Conservation (phyloP, 179 eudicot species). For the Vitellaria paradoxa region DNA sequence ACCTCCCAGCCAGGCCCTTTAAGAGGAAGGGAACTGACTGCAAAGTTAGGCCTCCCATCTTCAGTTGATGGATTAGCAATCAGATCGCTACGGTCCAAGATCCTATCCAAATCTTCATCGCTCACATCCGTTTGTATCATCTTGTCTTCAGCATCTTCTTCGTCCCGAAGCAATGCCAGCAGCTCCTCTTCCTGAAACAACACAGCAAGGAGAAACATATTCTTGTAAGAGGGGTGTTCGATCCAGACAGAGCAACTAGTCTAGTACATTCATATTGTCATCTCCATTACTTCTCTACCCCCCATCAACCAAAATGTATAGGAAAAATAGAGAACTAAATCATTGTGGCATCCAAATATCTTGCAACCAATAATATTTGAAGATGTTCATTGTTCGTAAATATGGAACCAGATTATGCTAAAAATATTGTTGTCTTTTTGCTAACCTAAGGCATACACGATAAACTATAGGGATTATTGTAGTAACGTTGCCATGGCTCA, state of each 20-base stretch:
- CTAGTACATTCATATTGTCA: not conserved
- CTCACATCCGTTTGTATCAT: constrained; percentile 82
- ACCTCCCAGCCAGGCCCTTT: constrained; percentile 99
- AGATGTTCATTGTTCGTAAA: not conserved
- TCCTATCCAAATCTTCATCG: constrained; percentile 72
- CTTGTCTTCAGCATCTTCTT: constrained; percentile 78
- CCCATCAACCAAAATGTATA: not conserved
- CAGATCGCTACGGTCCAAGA: constrained; percentile 81
- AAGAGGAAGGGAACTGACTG: constrained; percentile 47
- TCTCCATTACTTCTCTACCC: not conserved
- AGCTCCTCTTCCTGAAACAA: constrained; percentile 78
- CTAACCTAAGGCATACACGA: too few relatives aligned
- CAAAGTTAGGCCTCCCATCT: constrained; percentile 23
- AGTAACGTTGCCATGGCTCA: too few relatives aligned
- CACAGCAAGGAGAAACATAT: not conserved
- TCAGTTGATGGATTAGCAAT: constrained; percentile 26
- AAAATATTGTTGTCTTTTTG: too few relatives aligned
- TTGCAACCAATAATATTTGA: not conserved
- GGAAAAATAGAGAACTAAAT: not conserved
- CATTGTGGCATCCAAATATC: not conserved
- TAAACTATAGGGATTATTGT: too few relatives aligned
- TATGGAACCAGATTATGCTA: too few relatives aligned
- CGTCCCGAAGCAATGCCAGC: constrained; percentile 73
- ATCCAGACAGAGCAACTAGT: not conserved
- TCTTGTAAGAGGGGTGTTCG: too few relatives aligned